Evolutionary conservation across 805 yeast genomes (phyloP), one percentile per base, ranked within the genome.

Genomic region (Nakazawaea peltata): DNA sequence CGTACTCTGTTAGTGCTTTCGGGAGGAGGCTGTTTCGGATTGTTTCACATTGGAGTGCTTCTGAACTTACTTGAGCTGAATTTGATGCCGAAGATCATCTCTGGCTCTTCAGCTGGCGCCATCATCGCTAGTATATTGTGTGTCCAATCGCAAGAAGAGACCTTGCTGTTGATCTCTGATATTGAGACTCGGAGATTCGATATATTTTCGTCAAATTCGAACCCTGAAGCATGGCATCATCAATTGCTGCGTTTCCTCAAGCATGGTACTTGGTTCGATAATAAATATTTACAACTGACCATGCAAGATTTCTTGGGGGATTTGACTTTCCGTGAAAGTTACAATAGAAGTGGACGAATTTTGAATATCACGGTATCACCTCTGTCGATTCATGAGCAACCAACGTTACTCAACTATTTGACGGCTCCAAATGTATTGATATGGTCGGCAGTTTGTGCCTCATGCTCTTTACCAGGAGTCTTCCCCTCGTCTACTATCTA

Each of bases 51-150:
- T 39, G 99, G 99, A 1, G 96, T 92, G 0, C 60, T 90, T 30
- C 76, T 85, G 4, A 82, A 92, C 2, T 65, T 92, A 21, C 59
- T 81, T 27, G 92, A 85, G 45, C 69, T 72, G 34, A 77, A 81
- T 36, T 61, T 87, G 16, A 61, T 90, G 17, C 99, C 99, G 0
- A 70, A 82, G 32, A 83, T 92, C 25, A 75, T 92, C 12, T 82
- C 95, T 32, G 98, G 99, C 1, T 82, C 95, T 11, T 85, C 95
- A 17, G 95, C 97, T 0, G 99, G 99, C 13, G 87, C 96, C 1
- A 88, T 92, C 34, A 79, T 92, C 31, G 97, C 97, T 14, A 74
- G 95, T 32, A 75, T 92, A 13, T 65, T 92, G 31, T 86, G 95
- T 50, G 79, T 83, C 13, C 85, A 81, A 50, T 72, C 80, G 8